phyloP scores from a whole-genome alignment of 768 basidiomycete species.

The Mycena rosella region DNA sequence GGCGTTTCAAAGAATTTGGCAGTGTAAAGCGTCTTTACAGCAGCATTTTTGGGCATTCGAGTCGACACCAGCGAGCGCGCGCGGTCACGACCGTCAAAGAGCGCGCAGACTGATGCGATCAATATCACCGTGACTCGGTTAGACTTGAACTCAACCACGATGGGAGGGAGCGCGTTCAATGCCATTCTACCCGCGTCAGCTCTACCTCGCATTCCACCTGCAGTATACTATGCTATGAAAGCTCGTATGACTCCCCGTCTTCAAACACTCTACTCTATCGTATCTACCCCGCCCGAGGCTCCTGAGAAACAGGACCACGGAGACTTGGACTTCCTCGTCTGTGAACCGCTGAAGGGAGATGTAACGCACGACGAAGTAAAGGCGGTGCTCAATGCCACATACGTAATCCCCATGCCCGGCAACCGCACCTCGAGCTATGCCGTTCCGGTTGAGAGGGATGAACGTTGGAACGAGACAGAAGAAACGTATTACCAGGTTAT shows the following conservation, averaged over 20 bases:
- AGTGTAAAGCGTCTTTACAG: slow-evolving; percentile 31
- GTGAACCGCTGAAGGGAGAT: slow-evolving; percentile 52
- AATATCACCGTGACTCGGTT: background rate
- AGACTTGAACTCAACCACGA: slow-evolving; percentile 38
- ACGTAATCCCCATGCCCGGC: slow-evolving; percentile 61
- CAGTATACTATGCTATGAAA: slow-evolving; percentile 66
- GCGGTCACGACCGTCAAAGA: background rate
- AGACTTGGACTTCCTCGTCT: slow-evolving; percentile 78
- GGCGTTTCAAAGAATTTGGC: slow-evolving; percentile 34
- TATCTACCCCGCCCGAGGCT: slow-evolving; percentile 70
- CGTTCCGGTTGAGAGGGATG: slow-evolving; percentile 54
- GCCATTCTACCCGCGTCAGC: slow-evolving; percentile 54
- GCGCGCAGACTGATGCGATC: background rate
- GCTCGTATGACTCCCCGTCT: slow-evolving; percentile 56
- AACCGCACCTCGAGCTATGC: slow-evolving; percentile 77
- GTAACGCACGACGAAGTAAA: slow-evolving; percentile 54
- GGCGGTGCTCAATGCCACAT: slow-evolving; percentile 59
- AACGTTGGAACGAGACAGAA: slow-evolving; percentile 50
- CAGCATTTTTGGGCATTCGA: slow-evolving; percentile 18
- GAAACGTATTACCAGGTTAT: slow-evolving; percentile 60
- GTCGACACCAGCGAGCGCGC: too few species aligned
- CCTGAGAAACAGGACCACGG: slow-evolving; percentile 77
- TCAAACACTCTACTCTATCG: slow-evolving; percentile 60
- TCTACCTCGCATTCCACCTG: slow-evolving; percentile 74
- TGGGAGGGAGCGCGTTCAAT: slow-evolving; percentile 82